phyloP scores from a whole-genome alignment of 106 monocot genomes.

The Xerophyta viscosa region DNA sequence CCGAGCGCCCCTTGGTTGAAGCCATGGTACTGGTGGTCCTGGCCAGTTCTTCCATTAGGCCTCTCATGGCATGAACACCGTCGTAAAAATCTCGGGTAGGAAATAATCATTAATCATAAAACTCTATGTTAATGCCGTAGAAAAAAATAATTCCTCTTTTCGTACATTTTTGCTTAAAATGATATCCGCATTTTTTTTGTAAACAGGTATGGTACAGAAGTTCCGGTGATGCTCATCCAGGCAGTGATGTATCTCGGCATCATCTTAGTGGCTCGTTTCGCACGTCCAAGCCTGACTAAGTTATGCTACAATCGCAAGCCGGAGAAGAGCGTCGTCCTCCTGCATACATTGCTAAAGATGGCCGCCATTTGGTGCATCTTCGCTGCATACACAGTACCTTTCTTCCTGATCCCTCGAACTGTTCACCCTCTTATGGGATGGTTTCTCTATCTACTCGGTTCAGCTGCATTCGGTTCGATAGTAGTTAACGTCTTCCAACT shows the following conservation, averaged over 20 bases:
- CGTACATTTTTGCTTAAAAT: neutral
- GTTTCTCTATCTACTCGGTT: constrained; percentile 65
- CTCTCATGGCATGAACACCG: constrained; percentile 82
- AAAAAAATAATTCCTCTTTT: neutral
- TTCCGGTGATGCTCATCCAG: constrained; percentile 60
- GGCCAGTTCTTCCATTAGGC: constrained; percentile 82
- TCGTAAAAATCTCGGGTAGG: constrained; percentile 62
- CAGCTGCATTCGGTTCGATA: constrained; percentile 32
- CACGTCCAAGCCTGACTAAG: constrained; percentile 55
- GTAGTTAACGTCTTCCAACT: constrained; percentile 56
- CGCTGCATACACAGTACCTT: constrained; percentile 57
- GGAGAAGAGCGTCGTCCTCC: constrained; percentile 47
- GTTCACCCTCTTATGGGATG: constrained; percentile 84
- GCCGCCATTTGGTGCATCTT: constrained; percentile 56
- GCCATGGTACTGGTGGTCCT: constrained; percentile 98
- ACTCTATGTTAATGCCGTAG: neutral
- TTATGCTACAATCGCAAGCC: constrained; percentile 56
- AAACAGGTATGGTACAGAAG: constrained; percentile 55
- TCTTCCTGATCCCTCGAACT: constrained; percentile 80
- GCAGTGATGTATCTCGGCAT: constrained; percentile 50
- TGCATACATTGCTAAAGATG: constrained; percentile 39
- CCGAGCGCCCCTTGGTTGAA: constrained; percentile 89
- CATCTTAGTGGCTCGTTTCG: constrained; percentile 41
- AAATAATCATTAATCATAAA: neutral
- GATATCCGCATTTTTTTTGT: neutral